Percentiles rank a stretch among this genome's conserved stretches.
These are phyloP conservation scores for Rugonectria rugulosa DNA, from an alignment of 2,329 filamentous ascomycete genomes.

Conservation along the genomic window DNA sequence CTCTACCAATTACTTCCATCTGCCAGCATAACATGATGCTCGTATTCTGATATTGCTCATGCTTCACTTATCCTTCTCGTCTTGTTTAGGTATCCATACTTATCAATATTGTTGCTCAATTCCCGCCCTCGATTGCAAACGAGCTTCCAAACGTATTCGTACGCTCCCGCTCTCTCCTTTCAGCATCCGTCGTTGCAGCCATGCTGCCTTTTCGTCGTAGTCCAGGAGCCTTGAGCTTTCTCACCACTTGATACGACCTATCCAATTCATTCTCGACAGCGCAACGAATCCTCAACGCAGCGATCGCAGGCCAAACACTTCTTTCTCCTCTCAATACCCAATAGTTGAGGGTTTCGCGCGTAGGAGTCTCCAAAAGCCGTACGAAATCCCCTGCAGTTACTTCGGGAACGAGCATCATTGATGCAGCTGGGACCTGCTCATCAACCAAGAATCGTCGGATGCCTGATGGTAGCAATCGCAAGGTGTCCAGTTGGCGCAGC, in stretches of 20 bases:
- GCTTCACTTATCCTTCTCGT: background rate
- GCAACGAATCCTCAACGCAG: slow-evolving; percentile 81
- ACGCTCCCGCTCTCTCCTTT: slow-evolving; percentile 25
- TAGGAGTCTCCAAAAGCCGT: slow-evolving; percentile 83
- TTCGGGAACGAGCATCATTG: slow-evolving; percentile 83
- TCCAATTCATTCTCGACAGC: slow-evolving; percentile 90
- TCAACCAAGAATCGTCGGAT: slow-evolving; percentile 82
- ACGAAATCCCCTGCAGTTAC: slow-evolving; percentile 77
- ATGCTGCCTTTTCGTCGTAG: slow-evolving; percentile 56
- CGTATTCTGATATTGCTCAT: background rate
- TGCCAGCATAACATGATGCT: background rate
- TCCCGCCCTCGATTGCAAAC: slow-evolving; percentile 17
- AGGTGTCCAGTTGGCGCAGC: slow-evolving; percentile 79
- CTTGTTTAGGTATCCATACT: too few relatives aligned
- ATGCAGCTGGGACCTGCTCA: slow-evolving; percentile 80
- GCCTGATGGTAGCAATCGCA: slow-evolving; percentile 73
- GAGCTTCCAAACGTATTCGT: slow-evolving; percentile 19
- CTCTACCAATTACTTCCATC: too few relatives aligned
- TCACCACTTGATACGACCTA: slow-evolving; percentile 80
- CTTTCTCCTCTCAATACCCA: slow-evolving; percentile 88
- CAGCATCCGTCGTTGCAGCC: slow-evolving; percentile 38
- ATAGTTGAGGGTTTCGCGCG: slow-evolving; percentile 75
- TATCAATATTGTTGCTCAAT: slow-evolving; percentile 19
- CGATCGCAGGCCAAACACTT: slow-evolving; percentile 90
- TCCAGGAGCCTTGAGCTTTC: slow-evolving; percentile 65